phyloP scores from a whole-genome alignment of 441 rosid genomes.

The Pelargonium cotyledonis region DNA sequence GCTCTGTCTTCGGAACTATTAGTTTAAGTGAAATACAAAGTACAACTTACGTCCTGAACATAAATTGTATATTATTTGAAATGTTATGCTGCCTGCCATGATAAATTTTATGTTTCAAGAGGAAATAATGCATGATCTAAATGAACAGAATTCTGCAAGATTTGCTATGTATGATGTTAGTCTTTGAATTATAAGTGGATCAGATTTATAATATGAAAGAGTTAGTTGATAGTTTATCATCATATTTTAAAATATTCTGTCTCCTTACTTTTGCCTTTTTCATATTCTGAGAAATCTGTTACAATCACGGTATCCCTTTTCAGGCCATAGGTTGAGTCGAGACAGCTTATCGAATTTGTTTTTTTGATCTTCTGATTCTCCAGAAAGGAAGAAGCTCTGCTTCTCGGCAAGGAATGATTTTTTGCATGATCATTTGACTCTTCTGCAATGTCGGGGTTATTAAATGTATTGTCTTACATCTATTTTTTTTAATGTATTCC shows the following conservation, averaged over 20 bases:
- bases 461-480: conserved; percentile 52
- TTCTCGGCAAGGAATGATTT: conserved; percentile 43
- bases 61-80: not conserved
- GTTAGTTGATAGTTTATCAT: not conserved
- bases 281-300: conserved; percentile 17
- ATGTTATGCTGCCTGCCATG: not conserved
- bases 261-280: not conserved
- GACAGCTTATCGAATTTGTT: conserved; percentile 25
- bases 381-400: conserved; percentile 28
- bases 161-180: not conserved
- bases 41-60: not conserved
- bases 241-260: not conserved
- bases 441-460: conserved; percentile 80
- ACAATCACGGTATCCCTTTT: conserved; percentile 28
- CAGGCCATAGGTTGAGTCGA: conserved; percentile 33
- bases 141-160: not conserved
- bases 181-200: not conserved
- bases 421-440: conserved; percentile 49
- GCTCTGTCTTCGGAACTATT: not conserved
- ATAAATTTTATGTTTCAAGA: not conserved
- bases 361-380: conserved; percentile 19
- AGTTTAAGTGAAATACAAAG: not conserved
- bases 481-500: conserved; percentile 5
- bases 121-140: not conserved
- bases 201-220: not conserved